phyloP scores from a whole-genome alignment of 306 rosid genomes.

The Hippophae tibetana region DNA sequence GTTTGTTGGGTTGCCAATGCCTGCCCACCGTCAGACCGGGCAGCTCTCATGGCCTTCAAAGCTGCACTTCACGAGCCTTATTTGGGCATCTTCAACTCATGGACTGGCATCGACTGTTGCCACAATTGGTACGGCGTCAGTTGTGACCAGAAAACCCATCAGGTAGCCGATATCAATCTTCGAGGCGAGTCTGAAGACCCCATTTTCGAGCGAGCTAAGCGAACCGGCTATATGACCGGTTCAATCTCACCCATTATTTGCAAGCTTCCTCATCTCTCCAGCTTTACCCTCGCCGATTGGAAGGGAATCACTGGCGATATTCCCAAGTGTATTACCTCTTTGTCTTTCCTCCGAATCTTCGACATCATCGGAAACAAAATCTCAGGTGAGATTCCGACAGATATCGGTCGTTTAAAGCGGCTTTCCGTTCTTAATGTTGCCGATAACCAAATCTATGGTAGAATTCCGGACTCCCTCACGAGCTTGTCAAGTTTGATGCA shows the following conservation, averaged over 20 bases:
- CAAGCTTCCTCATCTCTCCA: slow-evolving; percentile 53
- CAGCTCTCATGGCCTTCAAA: slow-evolving; percentile 58
- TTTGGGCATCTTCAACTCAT: slow-evolving; percentile 64
- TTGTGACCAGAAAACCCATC: slow-evolving; percentile 53
- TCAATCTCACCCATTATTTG: slow-evolving; percentile 64
- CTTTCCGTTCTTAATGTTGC: slow-evolving; percentile 77
- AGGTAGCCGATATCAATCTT: slow-evolving; percentile 85
- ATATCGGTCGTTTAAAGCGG: slow-evolving; percentile 48
- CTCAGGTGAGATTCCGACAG: slow-evolving; percentile 48
- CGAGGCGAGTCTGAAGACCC: slow-evolving; percentile 90
- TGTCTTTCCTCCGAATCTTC: slow-evolving; percentile 74
- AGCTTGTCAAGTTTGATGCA: slow-evolving; percentile 51
- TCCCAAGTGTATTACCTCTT: slow-evolving; percentile 51
- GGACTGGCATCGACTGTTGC: slow-evolving; percentile 84
- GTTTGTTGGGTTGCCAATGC: slow-evolving; percentile 20
- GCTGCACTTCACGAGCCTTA: slow-evolving; percentile 58
- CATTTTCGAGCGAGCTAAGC: slow-evolving; percentile 38
- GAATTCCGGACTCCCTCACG: slow-evolving; percentile 51
- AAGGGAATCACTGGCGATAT: slow-evolving; percentile 84
- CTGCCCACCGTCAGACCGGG: slow-evolving; percentile 70
- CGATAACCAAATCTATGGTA: slow-evolving; percentile 59
- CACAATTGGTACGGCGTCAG: slow-evolving; percentile 75
- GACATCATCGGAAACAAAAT: slow-evolving; percentile 74
- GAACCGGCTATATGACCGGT: slow-evolving; percentile 86
- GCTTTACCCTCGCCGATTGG: slow-evolving; percentile 82